phyloP scores from a whole-genome alignment of 495 filamentous ascomycete species.

The Durotheca rogersii region DNA sequence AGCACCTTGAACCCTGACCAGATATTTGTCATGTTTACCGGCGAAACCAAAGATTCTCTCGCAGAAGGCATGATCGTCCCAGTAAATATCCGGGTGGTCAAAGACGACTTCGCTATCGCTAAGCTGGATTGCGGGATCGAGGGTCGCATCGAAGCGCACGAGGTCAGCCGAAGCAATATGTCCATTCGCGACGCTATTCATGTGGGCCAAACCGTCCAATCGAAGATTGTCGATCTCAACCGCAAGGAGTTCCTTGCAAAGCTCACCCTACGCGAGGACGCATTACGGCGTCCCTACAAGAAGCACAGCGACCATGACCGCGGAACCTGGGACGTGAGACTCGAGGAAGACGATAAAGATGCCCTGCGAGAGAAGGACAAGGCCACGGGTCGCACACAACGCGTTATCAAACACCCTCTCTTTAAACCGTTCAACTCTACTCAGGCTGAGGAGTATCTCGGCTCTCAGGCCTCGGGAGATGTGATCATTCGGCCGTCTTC shows the following conservation, averaged over 20 bases:
- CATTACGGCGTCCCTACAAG: constrained; percentile 67
- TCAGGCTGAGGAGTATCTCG: constrained; percentile 92
- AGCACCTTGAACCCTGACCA: constrained; percentile 69
- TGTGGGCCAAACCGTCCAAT: constrained; percentile 78
- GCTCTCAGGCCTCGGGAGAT: constrained; percentile 79
- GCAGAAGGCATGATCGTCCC: constrained; percentile 87
- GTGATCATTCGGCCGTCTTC: constrained; percentile 94
- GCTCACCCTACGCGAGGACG: constrained; percentile 78
- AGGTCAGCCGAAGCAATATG: constrained; percentile 58
- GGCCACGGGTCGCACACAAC: constrained; percentile 73
- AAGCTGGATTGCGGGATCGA: constrained; percentile 93
- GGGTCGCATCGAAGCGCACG: constrained; percentile 73
- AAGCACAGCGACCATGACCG: constrained; percentile 65
- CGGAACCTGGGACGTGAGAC: constrained; percentile 81
- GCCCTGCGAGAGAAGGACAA: constrained; percentile 79
- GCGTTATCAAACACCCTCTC: constrained; percentile 94
- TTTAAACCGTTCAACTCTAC: constrained; percentile 90
- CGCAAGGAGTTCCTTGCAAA: constrained; percentile 77
- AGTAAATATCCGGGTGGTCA: constrained; percentile 81
- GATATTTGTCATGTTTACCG: constrained; percentile 95
- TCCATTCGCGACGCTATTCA: constrained; percentile 61
- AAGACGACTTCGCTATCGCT: constrained; percentile 87
- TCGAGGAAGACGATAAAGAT: constrained; percentile 77
- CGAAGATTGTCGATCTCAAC: constrained; percentile 83
- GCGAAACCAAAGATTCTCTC: constrained; percentile 82